These are phyloP conservation scores for Sporothrix brasiliensis DNA, from an alignment of 2,329 filamentous ascomycete genomes.

Conservation along the genomic window DNA sequence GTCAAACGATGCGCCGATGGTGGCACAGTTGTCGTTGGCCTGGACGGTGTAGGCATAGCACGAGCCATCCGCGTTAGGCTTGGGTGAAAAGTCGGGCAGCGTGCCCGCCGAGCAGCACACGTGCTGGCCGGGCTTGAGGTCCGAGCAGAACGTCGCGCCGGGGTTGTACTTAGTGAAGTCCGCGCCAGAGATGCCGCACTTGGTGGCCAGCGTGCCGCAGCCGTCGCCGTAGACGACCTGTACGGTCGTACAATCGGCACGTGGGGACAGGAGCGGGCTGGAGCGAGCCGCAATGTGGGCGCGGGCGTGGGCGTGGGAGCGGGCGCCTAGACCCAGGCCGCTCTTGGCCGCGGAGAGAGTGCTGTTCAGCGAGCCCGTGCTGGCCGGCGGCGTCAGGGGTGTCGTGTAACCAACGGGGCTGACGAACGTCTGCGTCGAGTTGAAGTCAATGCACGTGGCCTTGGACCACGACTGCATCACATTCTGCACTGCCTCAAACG, in stretches of 20 bases:
- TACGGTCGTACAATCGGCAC: constrained; percentile 28
- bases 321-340: neutral
- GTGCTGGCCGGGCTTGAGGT: constrained; percentile 42
- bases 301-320: neutral
- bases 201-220: constrained; percentile 27
- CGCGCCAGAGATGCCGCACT: constrained; percentile 32
- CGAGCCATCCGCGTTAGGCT: constrained; percentile 44
- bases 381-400: neutral
- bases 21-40: constrained; percentile 42
- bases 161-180: constrained; percentile 40
- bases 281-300: neutral
- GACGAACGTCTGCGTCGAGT: constrained; percentile 34
- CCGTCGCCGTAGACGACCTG: constrained; percentile 29
- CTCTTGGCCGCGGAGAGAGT: neutral
- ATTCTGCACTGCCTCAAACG: constrained; percentile 42
- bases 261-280: neutral
- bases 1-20: constrained; percentile 38
- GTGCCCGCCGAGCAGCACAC: constrained; percentile 47
- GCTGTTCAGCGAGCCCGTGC: neutral
- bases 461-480: constrained; percentile 41
- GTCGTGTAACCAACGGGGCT: constrained; percentile 11
- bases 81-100: constrained; percentile 43
- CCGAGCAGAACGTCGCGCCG: constrained; percentile 40
- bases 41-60: constrained; percentile 44
- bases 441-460: constrained; percentile 38